A percentile compares a stretch with the other conserved stretches of the same genome.
phyloP scores from a whole-genome alignment of 768 basidiomycete species.

The Sarcodon sp. region DNA sequence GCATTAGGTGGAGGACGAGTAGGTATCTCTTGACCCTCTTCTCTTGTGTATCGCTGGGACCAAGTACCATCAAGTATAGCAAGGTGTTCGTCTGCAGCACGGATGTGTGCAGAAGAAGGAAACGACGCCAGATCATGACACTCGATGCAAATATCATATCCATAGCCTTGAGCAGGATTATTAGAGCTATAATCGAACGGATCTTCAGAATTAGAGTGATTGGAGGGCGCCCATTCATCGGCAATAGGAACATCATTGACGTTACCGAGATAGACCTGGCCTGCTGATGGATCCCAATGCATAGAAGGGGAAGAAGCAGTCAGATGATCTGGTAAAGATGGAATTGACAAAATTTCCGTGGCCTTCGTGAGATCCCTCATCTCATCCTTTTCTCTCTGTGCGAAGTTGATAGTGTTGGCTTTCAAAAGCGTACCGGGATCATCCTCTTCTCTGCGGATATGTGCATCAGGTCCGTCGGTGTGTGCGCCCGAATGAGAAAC shows the following conservation, averaged over 20 bases:
- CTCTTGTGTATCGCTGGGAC: constrained; percentile 29
- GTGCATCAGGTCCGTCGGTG: constrained; percentile 20
- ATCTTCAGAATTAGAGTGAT: constrained; percentile 8
- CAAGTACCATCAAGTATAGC: constrained; percentile 53
- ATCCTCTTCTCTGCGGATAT: constrained; percentile 10
- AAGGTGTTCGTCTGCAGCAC: constrained; percentile 68
- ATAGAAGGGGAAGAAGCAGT: constrained; percentile 23
- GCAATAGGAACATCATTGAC: constrained; percentile 56
- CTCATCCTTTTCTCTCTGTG: constrained; percentile 76
- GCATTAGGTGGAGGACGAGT: constrained; percentile 62
- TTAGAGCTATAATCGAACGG: constrained; percentile 25
- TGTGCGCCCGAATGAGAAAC: constrained; percentile 10
- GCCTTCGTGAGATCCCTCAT: constrained; percentile 82
- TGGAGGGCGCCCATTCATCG: constrained; percentile 2
- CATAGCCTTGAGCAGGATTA: constrained; percentile 38
- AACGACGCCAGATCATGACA: constrained; percentile 75
- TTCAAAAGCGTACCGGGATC: constrained; percentile 4
- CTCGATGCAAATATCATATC: constrained; percentile 82
- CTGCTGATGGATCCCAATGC: constrained; percentile 41
- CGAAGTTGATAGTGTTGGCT: constrained; percentile 67
- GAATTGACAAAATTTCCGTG: constrained; percentile 41
- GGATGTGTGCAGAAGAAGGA: constrained; percentile 51
- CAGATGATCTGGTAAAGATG: constrained; percentile 4
- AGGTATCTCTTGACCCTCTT: constrained; percentile 20
- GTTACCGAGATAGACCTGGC: constrained; percentile 76